Evolutionary conservation across 805 yeast genomes (phyloP).

Genomic region (Teunomyces pallodes): DNA sequence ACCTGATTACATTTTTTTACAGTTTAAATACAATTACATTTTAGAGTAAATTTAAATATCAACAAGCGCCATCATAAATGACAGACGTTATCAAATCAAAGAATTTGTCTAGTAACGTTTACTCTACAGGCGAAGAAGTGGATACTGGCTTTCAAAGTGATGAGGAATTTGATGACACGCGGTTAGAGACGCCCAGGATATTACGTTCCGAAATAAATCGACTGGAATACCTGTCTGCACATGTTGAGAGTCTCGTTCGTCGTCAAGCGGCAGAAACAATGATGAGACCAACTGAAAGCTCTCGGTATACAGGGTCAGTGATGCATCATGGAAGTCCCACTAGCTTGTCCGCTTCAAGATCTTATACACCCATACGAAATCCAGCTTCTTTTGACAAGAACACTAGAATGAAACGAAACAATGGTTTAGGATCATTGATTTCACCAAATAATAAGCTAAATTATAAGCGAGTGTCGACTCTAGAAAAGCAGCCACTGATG

Average conservation of each 20-base stretch:
- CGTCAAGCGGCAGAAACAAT: not conserved
- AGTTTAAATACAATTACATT: slow-evolving; percentile 1
- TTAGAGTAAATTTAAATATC: not conserved
- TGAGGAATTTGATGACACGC: slow-evolving; percentile 31
- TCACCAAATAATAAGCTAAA: not conserved
- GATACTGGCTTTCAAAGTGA: slow-evolving; percentile 13
- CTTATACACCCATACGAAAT: not conserved
- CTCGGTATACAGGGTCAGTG: too few species aligned
- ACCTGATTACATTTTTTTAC: not conserved
- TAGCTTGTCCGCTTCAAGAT: not conserved
- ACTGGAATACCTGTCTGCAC: not conserved
- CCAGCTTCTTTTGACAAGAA: not conserved
- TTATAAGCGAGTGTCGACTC: not conserved
- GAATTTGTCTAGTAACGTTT: not conserved
- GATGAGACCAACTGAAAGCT: not conserved
- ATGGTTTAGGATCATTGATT: not conserved
- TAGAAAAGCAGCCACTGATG: not conserved
- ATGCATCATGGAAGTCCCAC: not conserved
- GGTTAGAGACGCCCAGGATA: slow-evolving; percentile 24
- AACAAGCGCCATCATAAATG: not conserved
- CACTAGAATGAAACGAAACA: not conserved
- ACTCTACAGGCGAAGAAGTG: not conserved
- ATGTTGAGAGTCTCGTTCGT: not conserved
- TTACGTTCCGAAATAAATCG: not conserved
- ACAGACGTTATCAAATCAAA: not conserved